These are phyloP conservation scores for Xylaria sp. DNA, from an alignment of 2,329 filamentous ascomycete genomes.

Conservation along the genomic window DNA sequence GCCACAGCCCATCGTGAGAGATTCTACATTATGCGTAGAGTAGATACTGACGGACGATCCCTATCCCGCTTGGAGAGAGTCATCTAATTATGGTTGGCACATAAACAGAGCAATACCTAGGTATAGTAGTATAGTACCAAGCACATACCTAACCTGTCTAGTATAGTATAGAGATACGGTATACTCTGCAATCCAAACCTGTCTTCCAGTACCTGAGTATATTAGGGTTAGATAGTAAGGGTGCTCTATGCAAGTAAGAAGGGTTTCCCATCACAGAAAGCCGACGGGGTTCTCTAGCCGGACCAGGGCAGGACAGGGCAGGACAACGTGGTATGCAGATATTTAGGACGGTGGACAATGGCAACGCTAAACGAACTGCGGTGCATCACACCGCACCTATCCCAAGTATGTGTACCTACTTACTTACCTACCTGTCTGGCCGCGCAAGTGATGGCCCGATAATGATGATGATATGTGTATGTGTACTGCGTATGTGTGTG, in stretches of 20 bases:
- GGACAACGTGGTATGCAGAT: conserved; percentile 5
- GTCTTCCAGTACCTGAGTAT: not conserved
- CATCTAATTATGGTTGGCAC: not conserved
- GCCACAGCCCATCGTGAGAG: not conserved
- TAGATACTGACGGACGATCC: conserved; percentile 1
- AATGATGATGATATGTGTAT: not conserved
- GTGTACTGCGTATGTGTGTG: too few species aligned
- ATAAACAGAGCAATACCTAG: not conserved
- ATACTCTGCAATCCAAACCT: not conserved
- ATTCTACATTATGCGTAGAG: not conserved
- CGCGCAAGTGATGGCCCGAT: conserved; percentile 19
- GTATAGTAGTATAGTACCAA: not conserved
- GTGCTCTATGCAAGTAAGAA: not conserved
- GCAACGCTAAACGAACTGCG: conserved; percentile 16
- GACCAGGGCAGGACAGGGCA: not conserved
- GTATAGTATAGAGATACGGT: not conserved
- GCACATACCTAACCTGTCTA: not conserved
- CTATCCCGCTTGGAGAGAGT: conserved; percentile 22
- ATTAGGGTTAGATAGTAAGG: too few species aligned
- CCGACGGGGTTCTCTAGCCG: conserved; percentile 12
- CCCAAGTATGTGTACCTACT: not conserved
- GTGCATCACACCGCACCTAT: conserved; percentile 16
- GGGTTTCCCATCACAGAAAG: conserved; percentile 29
- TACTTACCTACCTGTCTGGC: conserved; percentile 9
- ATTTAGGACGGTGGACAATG: not conserved